Percentiles rank a stretch among this genome's conserved stretches.
Conservation (phyloP, 768 basidiomycete species). For the Lactarius quietus region DNA sequence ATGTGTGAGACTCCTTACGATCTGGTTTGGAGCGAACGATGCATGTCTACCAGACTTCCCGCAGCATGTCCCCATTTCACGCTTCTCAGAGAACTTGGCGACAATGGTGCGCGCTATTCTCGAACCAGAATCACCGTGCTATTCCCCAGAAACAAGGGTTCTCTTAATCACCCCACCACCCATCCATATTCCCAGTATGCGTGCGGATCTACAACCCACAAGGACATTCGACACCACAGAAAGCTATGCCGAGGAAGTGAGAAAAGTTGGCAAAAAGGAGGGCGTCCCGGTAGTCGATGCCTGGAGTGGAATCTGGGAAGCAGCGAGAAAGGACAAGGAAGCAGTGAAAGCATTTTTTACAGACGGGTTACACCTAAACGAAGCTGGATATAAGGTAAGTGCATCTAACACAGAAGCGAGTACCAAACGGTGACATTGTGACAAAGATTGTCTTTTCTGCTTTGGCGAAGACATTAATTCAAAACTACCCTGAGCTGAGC, state of each 20-base stretch:
- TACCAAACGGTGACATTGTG: neutral
- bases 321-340: slow-evolving; percentile 57
- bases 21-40: slow-evolving; percentile 94
- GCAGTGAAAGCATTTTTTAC: slow-evolving; percentile 49
- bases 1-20: slow-evolving; percentile 65
- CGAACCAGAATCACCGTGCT: slow-evolving; percentile 55
- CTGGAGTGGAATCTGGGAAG: slow-evolving; percentile 73
- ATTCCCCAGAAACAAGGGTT: slow-evolving; percentile 70
- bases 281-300: slow-evolving; percentile 65
- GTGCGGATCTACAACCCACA: slow-evolving; percentile 51
- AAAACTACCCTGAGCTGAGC: slow-evolving; percentile 64
- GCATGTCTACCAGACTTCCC: slow-evolving; percentile 57
- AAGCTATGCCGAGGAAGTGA: slow-evolving; percentile 68
- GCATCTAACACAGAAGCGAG: neutral
- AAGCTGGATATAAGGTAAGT: slow-evolving; percentile 68
- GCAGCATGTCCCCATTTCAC: slow-evolving; percentile 73
- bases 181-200: slow-evolving; percentile 60
- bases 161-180: slow-evolving; percentile 86
- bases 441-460: slow-evolving; percentile 62
- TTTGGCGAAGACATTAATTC: slow-evolving; percentile 53
- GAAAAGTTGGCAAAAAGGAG: slow-evolving; percentile 52
- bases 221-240: slow-evolving; percentile 60
- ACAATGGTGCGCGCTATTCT: slow-evolving; percentile 60
- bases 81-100: slow-evolving; percentile 61
- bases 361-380: slow-evolving; percentile 82